Evolutionary conservation across 768 basidiomycete genomes (phyloP).

Genomic region (Naganishia randhawae): DNA sequence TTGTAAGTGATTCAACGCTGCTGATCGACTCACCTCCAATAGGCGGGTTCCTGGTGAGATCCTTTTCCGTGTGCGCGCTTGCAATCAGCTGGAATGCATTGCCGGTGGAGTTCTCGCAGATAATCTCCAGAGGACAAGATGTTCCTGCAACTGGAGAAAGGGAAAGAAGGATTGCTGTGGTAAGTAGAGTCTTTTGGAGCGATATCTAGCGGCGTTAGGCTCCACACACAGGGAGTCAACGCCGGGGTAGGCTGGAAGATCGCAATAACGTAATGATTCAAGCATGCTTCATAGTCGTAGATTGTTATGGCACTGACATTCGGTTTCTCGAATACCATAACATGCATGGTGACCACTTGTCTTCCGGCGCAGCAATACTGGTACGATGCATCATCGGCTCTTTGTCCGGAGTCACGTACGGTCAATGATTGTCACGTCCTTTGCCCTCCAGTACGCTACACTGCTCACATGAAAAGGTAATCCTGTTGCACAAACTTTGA

Average conservation of each 20-base stretch:
- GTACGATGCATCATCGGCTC: conserved; percentile 49
- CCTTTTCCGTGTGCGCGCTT: conserved; percentile 33
- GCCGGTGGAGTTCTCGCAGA: conserved; percentile 37
- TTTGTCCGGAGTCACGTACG: not conserved
- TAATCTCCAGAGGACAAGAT: conserved; percentile 29
- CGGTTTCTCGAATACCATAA: conserved; percentile 44
- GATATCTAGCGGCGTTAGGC: not conserved
- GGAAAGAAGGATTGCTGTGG: not conserved
- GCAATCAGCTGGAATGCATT: conserved; percentile 38
- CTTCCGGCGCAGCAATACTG: conserved; percentile 48
- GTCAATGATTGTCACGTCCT: too few species aligned
- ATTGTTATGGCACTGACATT: conserved; percentile 1
- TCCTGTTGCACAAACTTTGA: conserved; percentile 36
- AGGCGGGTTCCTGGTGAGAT: conserved; percentile 41
- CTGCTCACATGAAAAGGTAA: conserved; percentile 48
- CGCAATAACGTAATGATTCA: not conserved
- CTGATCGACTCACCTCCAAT: conserved; percentile 40
- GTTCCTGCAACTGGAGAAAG: not conserved
- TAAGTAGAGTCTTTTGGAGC: not conserved
- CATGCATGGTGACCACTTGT: conserved; percentile 43
- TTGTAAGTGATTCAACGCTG: not conserved
- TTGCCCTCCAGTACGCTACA: not conserved
- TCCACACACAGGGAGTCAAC: not conserved
- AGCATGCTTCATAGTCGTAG: not conserved
- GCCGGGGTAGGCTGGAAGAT: not conserved